phyloP scores from a whole-genome alignment of 129 eudicot species.

The Sambucus nigra region DNA sequence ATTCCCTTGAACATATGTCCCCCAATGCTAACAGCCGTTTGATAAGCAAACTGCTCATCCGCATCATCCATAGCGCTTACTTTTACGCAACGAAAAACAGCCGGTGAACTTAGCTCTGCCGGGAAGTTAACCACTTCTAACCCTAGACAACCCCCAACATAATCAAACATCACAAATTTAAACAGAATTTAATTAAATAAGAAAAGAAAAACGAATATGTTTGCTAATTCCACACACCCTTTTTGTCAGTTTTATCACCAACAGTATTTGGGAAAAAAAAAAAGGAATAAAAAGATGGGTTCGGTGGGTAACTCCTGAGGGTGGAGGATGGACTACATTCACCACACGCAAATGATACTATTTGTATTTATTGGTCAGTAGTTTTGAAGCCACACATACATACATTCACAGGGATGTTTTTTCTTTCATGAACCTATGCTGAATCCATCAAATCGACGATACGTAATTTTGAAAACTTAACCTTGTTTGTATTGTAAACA shows the following conservation, averaged over 20 bases:
- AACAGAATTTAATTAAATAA: not conserved
- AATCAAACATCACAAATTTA: not conserved
- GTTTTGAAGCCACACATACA: too few relatives aligned
- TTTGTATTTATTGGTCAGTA: not conserved
- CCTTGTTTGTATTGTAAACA: constrained; percentile 6
- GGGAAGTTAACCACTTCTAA: constrained; percentile 66
- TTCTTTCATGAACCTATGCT: too few relatives aligned
- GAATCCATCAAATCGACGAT: too few relatives aligned
- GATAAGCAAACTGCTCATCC: constrained; percentile 74
- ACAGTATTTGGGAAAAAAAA: constrained; percentile 15
- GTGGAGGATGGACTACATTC: not conserved
- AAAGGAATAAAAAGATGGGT: constrained; percentile 7
- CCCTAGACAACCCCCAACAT: constrained; percentile 30
- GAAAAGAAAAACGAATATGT: not conserved
- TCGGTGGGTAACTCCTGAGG: not conserved
- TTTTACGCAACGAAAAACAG: constrained; percentile 71
- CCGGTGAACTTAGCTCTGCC: constrained; percentile 61
- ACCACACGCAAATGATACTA: not conserved
- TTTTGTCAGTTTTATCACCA: constrained; percentile 29
- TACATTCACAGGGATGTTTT: too few relatives aligned
- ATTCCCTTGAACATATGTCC: constrained; percentile 88
- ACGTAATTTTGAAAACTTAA: not conserved
- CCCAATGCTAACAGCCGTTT: constrained; percentile 72
- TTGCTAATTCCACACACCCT: not conserved
- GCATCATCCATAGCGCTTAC: constrained; percentile 71